Percentiles rank a stretch among this genome's conserved stretches.
phyloP scores from a whole-genome alignment of 768 basidiomycete species.

The Scleroderma citrinum region DNA sequence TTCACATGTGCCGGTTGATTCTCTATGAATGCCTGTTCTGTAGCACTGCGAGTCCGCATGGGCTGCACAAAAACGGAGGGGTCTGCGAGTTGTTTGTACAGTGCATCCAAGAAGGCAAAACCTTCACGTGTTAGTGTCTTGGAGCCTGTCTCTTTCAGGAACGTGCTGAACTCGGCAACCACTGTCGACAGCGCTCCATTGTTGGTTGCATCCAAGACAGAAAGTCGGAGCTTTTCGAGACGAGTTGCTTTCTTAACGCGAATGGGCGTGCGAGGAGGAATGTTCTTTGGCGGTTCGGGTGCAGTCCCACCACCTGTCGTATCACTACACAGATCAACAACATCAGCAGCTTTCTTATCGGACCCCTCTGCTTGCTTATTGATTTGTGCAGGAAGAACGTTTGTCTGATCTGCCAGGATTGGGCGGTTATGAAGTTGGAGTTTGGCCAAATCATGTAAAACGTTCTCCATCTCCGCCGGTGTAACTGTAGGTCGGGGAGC shows the following conservation, averaged over 20 bases:
- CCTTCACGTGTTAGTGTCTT: slow-evolving; percentile 64
- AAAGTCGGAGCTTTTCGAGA: slow-evolving; percentile 42
- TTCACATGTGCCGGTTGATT: slow-evolving; percentile 49
- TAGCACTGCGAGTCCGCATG: slow-evolving; percentile 41
- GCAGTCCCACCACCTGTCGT: slow-evolving; percentile 29
- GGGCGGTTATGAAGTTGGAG: slow-evolving; percentile 49
- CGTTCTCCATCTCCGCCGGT: slow-evolving; percentile 44
- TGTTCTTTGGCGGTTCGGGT: slow-evolving; percentile 11
- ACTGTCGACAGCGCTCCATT: slow-evolving; percentile 48
- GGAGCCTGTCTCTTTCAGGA: slow-evolving; percentile 57
- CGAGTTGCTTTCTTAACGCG: slow-evolving; percentile 41
- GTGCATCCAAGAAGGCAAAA: slow-evolving; percentile 60
- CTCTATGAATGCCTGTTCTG: slow-evolving; percentile 33
- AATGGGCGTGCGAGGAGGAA: slow-evolving; percentile 25
- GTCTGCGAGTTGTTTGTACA: slow-evolving; percentile 67
- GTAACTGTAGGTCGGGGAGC: slow-evolving; percentile 20
- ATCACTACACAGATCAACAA: slow-evolving; percentile 42
- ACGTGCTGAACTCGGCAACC: slow-evolving; percentile 55
- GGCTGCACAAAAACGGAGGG: slow-evolving; percentile 55
- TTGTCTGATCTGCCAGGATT: slow-evolving; percentile 47
- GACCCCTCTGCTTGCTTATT: slow-evolving; percentile 24
- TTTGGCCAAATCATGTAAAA: slow-evolving; percentile 55
- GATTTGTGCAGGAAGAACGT: slow-evolving; percentile 30
- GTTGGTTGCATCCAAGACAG: slow-evolving; percentile 42
- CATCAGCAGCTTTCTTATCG: slow-evolving; percentile 17